Conservation (phyloP, 2,329 filamentous ascomycete genomes). For the Aspergillus thermomutatus region DNA sequence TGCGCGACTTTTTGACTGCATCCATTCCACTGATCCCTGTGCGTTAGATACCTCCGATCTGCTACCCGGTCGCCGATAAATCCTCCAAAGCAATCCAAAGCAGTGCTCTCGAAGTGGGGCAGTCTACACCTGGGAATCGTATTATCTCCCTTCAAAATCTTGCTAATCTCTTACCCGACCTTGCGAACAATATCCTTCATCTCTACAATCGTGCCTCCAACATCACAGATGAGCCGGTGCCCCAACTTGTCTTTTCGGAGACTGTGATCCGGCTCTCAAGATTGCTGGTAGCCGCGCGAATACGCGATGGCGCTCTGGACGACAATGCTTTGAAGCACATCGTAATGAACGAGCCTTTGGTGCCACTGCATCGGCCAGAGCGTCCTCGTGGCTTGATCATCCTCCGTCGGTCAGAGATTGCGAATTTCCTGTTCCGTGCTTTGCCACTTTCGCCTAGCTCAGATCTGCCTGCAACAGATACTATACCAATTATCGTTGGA, state of each 20-base stretch:
- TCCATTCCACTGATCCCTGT: slow-evolving; percentile 8
- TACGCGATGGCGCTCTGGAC: slow-evolving; percentile 50
- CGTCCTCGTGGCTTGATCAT: slow-evolving; percentile 39
- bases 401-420: slow-evolving; percentile 61
- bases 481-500: slow-evolving; percentile 75
- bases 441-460: slow-evolving; percentile 61
- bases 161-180: slow-evolving; percentile 53
- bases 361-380: slow-evolving; percentile 31
- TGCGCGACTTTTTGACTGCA: background rate
- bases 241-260: slow-evolving; percentile 54
- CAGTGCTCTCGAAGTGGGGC: slow-evolving; percentile 38
- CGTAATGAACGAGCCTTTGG: slow-evolving; percentile 49
- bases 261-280: slow-evolving; percentile 55
- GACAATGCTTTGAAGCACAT: slow-evolving; percentile 56
- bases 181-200: slow-evolving; percentile 55
- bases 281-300: slow-evolving; percentile 50
- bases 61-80: slow-evolving; percentile 51
- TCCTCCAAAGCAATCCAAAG: slow-evolving; percentile 43
- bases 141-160: slow-evolving; percentile 48
- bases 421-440: slow-evolving; percentile 63
- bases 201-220: slow-evolving; percentile 53
- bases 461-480: slow-evolving; percentile 69
- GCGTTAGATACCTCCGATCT: slow-evolving; percentile 50
- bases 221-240: slow-evolving; percentile 52
- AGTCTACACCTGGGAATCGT: slow-evolving; percentile 46